These are phyloP conservation scores for Pseudogymnoascus sp. DNA, from an alignment of 2,329 filamentous ascomycete species.

Conservation along the genomic window DNA sequence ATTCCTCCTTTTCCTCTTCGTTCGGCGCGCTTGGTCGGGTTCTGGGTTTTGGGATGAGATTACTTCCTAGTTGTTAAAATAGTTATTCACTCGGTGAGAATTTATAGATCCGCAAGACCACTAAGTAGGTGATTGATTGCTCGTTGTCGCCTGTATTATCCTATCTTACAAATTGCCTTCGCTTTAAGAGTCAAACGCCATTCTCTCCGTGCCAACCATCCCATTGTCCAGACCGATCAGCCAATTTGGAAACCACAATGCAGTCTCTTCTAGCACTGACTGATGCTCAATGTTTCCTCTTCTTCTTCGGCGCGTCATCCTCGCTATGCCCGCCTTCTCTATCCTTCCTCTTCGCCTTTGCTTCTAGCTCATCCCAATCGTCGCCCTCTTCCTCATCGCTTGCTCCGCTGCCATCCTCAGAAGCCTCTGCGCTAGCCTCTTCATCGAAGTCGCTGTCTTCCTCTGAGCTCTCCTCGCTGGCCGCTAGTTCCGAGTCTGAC, in stretches of 20 bases:
- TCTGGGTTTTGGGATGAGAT: conserved; percentile 5
- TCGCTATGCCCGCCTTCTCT: conserved; percentile 57
- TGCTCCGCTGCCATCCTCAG: conserved; percentile 61
- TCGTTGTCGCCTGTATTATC: not conserved
- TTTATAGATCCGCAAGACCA: not conserved
- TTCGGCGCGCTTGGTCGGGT: conserved; percentile 10
- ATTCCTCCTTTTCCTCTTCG: conserved; percentile 6
- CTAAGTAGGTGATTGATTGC: not conserved
- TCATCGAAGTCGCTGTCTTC: conserved; percentile 92
- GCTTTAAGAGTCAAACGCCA: not conserved
- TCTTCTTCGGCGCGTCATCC: conserved; percentile 63
- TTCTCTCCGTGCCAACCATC: not conserved
- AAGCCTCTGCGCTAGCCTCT: conserved; percentile 74
- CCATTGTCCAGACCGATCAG: not conserved
- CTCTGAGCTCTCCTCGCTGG: conserved; percentile 67
- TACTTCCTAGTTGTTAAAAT: conserved; percentile 2
- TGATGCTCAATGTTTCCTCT: conserved; percentile 31
- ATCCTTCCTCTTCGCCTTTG: conserved; percentile 81
- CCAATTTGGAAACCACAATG: no score
- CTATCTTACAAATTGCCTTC: conserved; percentile 5
- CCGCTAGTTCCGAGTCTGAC: conserved; percentile 68
- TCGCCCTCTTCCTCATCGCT: conserved; percentile 56
- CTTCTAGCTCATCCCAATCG: conserved; percentile 91
- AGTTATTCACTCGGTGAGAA: not conserved
- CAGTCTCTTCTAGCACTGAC: not conserved